phyloP scores from a whole-genome alignment of 495 filamentous ascomycete species.

The Bacidia gigantensis region DNA sequence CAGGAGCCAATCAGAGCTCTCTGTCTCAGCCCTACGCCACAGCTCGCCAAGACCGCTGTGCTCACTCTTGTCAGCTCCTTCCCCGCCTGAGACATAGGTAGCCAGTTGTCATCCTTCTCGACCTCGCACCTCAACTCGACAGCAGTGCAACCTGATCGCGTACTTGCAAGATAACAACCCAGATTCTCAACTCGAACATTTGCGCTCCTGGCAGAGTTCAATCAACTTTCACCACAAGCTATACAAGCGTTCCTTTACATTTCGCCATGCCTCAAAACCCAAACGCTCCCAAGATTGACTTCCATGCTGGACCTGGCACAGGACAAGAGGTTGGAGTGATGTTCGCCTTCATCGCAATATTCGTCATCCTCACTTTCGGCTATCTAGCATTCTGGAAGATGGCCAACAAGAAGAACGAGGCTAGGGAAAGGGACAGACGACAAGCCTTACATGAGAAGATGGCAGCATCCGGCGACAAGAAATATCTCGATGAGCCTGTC shows the following conservation, averaged over 20 bases:
- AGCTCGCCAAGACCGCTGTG: neutral
- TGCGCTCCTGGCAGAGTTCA: too few species aligned
- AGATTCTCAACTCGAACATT: too few species aligned
- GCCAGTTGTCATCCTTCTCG: neutral
- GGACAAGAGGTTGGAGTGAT: slow-evolving; percentile 32
- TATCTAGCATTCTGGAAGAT: slow-evolving; percentile 28
- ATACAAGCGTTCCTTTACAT: too few species aligned
- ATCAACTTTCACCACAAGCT: too few species aligned
- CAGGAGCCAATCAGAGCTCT: neutral
- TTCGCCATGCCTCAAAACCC: slow-evolving; percentile 2
- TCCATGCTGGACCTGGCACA: slow-evolving; percentile 9
- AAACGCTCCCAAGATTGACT: slow-evolving; percentile 1
- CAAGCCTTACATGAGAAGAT: slow-evolving; percentile 12
- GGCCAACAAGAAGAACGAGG: slow-evolving; percentile 6
- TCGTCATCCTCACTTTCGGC: slow-evolving; percentile 25
- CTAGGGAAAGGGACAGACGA: slow-evolving; percentile 8
- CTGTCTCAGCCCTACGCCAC: neutral
- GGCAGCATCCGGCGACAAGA: neutral
- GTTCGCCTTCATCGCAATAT: slow-evolving; percentile 29
- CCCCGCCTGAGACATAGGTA: neutral
- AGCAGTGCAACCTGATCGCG: neutral
- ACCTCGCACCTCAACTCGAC: neutral
- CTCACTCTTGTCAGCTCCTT: neutral
- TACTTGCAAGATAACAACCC: too few species aligned
- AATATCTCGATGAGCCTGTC: neutral